Conservation (phyloP, 2,329 filamentous ascomycete genomes). For the Paracoccidioides brasiliensis region DNA sequence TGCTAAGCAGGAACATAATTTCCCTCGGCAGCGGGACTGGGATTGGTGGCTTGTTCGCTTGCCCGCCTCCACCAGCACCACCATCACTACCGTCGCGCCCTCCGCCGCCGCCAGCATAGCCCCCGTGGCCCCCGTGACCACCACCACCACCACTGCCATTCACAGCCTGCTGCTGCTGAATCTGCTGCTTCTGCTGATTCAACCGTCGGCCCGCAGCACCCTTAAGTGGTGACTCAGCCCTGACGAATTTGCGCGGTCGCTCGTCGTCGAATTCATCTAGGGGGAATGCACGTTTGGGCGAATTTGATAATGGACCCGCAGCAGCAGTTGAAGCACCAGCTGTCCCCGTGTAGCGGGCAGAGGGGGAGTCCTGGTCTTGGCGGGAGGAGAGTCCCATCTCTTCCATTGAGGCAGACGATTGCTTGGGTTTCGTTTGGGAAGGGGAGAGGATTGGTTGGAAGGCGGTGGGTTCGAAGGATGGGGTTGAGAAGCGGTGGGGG, state of each 20-base stretch:
- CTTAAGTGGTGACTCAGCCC: constrained; percentile 88
- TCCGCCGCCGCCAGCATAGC: constrained; percentile 5
- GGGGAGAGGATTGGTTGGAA: constrained; percentile 77
- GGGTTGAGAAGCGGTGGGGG: constrained; percentile 57
- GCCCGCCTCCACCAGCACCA: constrained; percentile 12
- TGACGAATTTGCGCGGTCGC: constrained; percentile 71
- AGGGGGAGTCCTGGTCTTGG: constrained; percentile 26
- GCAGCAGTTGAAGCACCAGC: not conserved
- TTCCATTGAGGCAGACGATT: constrained; percentile 14
- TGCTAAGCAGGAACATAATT: constrained; percentile 49
- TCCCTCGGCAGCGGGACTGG: constrained; percentile 60
- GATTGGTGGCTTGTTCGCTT: constrained; percentile 39
- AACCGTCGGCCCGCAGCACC: constrained; percentile 74
- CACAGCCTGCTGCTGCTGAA: constrained; percentile 17
- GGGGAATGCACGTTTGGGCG: constrained; percentile 46
- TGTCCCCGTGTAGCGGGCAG: constrained; percentile 17
- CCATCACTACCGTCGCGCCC: not conserved
- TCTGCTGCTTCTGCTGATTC: constrained; percentile 52
- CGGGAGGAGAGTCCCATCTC: constrained; percentile 11
- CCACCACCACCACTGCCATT: constrained; percentile 16
- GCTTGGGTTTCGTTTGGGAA: constrained; percentile 54
- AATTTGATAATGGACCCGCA: constrained; percentile 23
- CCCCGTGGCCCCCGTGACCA: constrained; percentile 9
- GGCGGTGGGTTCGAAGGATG: constrained; percentile 67
- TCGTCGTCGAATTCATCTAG: constrained; percentile 60